These are phyloP conservation scores for Hypoxylon sp. DNA, from an alignment of 2,329 filamentous ascomycete species.

Conservation along the genomic window DNA sequence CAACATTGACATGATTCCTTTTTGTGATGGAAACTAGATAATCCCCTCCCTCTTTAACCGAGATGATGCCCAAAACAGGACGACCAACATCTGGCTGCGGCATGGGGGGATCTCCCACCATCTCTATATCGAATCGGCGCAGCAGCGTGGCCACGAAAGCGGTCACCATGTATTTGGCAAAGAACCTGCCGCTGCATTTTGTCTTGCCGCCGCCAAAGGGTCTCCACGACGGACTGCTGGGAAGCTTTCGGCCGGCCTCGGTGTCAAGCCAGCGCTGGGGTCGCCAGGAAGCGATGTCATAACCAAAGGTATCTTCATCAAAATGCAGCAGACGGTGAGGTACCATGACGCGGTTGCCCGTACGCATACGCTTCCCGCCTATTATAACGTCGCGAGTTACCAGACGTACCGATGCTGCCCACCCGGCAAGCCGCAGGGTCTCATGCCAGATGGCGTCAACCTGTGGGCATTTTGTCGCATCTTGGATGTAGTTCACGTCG, in stretches of 20 bases:
- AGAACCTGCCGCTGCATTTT: slow-evolving; percentile 48
- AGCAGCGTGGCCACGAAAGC: slow-evolving; percentile 49
- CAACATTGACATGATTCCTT: no score
- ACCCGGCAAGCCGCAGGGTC: slow-evolving; percentile 45
- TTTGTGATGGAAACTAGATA: no score
- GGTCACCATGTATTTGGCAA: slow-evolving; percentile 36
- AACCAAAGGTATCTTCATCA: slow-evolving; percentile 45
- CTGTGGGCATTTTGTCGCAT: slow-evolving; percentile 44
- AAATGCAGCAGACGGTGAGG: slow-evolving; percentile 51
- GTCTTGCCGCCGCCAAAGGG: slow-evolving; percentile 53
- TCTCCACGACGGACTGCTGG: slow-evolving; percentile 38
- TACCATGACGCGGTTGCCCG: slow-evolving; percentile 50
- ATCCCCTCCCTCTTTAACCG: slow-evolving; percentile 36
- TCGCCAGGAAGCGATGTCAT: slow-evolving; percentile 31
- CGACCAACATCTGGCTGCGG: slow-evolving; percentile 33
- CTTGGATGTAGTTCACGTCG: slow-evolving; percentile 52
- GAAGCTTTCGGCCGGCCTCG: no score
- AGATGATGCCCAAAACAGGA: slow-evolving; percentile 38
- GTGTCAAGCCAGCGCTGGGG: slow-evolving; percentile 33
- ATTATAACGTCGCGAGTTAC: slow-evolving; percentile 47
- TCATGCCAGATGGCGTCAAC: slow-evolving; percentile 51
- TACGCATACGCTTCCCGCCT: slow-evolving; percentile 49
- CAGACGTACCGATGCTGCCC: slow-evolving; percentile 48
- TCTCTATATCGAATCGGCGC: slow-evolving; percentile 40
- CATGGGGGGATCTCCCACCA: slow-evolving; percentile 18